Evolutionary conservation across 768 basidiomycete species (phyloP), one percentile per base, ranked within the genome.

Genomic region (Mycena metata): DNA sequence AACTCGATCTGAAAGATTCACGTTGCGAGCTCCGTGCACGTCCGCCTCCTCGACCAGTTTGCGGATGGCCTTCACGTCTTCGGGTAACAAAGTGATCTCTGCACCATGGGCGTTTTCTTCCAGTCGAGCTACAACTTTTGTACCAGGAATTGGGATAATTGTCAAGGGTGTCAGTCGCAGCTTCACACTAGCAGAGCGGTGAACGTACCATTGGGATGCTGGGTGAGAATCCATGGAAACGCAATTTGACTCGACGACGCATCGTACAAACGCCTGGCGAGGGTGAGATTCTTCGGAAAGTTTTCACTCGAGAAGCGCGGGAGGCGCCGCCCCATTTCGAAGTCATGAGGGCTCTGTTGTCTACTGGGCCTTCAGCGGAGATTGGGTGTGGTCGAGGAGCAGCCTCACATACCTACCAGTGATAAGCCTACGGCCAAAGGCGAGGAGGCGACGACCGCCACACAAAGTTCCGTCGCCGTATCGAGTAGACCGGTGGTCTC

Each of bases 131-230:
- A 79, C 60, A 23, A 58, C 72, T 19, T 69, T 73, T 15, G 78
- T 77, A 9, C 79, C 81, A 0, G 82, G 81, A 58, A 83, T 82
- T 16, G 81, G 78, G 67, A 82, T 76, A 35, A 66, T 68, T 72
- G 19, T 21, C 52, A 30, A 30, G 3, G n/a, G n/a, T 6, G 30
- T 30, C 30, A 6, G 30, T 30, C 30, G 30, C 30, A 3, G 30
- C 30, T 30, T 30, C 6, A 30, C 30, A 6, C 30, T 3, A 30
- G 30, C 30, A 30, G 30, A 30, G 6, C 30, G 6, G 30, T 30
- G 30, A 30, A 30, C 30, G 30, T 30, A 30, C 30, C 6, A 30
- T 30, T 30, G 30, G 30, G 30, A 30, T 30, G 30, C 30, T 67
- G 62, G 16, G 66, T 57, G 33, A 73, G 66, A 13, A 73, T 64